A percentile compares a stretch with the other conserved stretches of the same genome.
Evolutionary conservation across 768 basidiomycete genomes (phyloP).

Genomic region (Chalciporus piperatus): DNA sequence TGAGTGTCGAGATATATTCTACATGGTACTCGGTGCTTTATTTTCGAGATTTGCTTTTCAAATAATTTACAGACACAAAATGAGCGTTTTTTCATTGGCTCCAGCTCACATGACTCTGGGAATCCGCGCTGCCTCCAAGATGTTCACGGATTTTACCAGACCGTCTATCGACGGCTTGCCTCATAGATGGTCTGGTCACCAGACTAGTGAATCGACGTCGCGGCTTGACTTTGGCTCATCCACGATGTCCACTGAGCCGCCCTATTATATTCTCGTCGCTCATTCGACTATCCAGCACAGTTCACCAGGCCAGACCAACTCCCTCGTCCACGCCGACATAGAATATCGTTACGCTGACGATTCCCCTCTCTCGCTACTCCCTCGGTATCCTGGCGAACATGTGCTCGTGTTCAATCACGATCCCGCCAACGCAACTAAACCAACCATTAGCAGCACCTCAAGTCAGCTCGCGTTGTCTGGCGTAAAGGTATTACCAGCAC

Average conservation of each 20-base stretch:
- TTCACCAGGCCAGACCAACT: slow-evolving; percentile 35
- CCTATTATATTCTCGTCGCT: slow-evolving; percentile 69
- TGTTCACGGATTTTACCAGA: too few relatives aligned
- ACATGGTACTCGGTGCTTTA: too few relatives aligned
- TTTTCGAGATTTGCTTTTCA: too few relatives aligned
- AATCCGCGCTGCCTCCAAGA: too few relatives aligned
- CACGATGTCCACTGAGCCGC: slow-evolving; percentile 35
- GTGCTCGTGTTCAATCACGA: slow-evolving; percentile 74
- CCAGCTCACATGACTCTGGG: too few relatives aligned
- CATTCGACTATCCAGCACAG: slow-evolving; percentile 45
- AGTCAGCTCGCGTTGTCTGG: slow-evolving; percentile 49
- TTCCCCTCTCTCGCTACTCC: slow-evolving; percentile 61
- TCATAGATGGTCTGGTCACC: too few relatives aligned
- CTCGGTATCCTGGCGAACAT: slow-evolving; percentile 60
- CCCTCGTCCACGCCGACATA: slow-evolving; percentile 59
- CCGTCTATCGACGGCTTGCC: too few relatives aligned
- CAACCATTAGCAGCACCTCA: slow-evolving; percentile 53
- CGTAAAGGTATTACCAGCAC: slow-evolving; percentile 68
- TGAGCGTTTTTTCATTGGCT: too few relatives aligned
- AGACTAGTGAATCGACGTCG: not conserved
- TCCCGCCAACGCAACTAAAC: slow-evolving; percentile 35
- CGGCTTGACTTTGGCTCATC: not conserved
- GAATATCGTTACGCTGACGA: slow-evolving; percentile 86
- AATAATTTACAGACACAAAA: too few relatives aligned
- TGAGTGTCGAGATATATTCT: too few relatives aligned